phyloP scores from a whole-genome alignment of 1,284 basidiomycete species.

The Rhodotorula sp. region DNA sequence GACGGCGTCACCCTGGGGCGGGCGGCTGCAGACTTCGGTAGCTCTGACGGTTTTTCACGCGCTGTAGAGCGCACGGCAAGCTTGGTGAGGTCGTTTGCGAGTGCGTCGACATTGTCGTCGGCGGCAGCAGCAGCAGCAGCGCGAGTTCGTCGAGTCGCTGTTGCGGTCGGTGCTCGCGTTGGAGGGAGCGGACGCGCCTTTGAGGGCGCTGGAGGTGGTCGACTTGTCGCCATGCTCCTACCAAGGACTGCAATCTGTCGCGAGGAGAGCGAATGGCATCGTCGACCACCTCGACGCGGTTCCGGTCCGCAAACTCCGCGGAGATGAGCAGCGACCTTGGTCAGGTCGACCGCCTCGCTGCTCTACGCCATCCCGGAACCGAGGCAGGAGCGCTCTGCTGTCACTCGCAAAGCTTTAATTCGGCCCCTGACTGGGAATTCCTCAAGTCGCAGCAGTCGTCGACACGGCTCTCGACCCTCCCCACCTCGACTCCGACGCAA shows the following conservation, averaged over 20 bases:
- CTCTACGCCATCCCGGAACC: no score
- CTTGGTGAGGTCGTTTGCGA: constrained; percentile 1
- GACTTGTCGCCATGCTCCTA: not conserved
- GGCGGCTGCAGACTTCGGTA: not conserved
- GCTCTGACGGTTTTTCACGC: not conserved
- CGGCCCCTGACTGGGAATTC: no score
- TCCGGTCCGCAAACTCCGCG: no score
- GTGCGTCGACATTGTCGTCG: constrained; percentile 2
- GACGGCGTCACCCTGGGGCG: not conserved
- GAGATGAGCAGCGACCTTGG: no score
- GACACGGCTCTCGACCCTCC: no score
- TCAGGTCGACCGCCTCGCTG: no score
- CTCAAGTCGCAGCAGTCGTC: no score
- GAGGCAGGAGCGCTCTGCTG: no score
- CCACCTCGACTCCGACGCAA: no score
- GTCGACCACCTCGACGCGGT: not conserved
- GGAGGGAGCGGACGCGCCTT: constrained; percentile 17
- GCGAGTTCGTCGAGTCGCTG: not conserved
- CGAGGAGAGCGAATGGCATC: not conserved
- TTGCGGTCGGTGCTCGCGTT: not conserved
- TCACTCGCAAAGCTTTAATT: no score
- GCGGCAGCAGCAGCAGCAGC: not conserved
- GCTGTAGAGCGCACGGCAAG: not conserved
- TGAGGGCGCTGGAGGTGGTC: constrained; percentile 17
- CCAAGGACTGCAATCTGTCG: not conserved